Evolutionary conservation across 176 grass and related monocot species (phyloP).

Genomic region (Elymus sibiricus): DNA sequence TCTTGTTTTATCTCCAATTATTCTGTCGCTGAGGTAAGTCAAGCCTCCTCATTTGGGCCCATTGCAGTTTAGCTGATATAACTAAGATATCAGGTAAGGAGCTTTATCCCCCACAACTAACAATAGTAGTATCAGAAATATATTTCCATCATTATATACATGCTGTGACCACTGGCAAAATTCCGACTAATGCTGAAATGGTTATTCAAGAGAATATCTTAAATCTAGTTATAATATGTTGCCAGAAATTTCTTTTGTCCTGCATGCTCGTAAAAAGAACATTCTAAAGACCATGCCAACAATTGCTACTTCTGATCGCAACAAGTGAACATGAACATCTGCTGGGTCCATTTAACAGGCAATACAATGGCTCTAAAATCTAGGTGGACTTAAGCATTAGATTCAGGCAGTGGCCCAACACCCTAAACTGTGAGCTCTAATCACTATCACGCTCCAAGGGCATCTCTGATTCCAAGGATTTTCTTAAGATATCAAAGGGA

Average conservation of each 20-base stretch:
- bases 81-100: not conserved
- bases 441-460: conserved; percentile 1
- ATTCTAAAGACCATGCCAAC: not conserved
- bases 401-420: not conserved
- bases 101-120: conserved; percentile 1
- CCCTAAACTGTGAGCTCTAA: not conserved
- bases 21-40: not conserved
- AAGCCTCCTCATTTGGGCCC: not conserved
- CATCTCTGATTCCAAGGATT: not conserved
- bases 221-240: conserved; percentile 1
- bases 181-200: not conserved
- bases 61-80: conserved; percentile 17
- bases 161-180: not conserved
- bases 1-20: not conserved
- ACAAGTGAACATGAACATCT: not conserved
- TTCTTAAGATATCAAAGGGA: not conserved
- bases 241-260: not conserved
- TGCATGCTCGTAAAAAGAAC: conserved; percentile 1
- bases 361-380: not conserved
- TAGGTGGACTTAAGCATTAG: conserved; percentile 10
- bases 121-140: conserved; percentile 1
- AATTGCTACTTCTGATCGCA: not conserved
- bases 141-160: not conserved
- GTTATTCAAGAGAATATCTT: not conserved
- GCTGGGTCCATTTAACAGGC: not conserved